Conservation (phyloP, 129 eudicot species). For the Pittosporum tobira region DNA sequence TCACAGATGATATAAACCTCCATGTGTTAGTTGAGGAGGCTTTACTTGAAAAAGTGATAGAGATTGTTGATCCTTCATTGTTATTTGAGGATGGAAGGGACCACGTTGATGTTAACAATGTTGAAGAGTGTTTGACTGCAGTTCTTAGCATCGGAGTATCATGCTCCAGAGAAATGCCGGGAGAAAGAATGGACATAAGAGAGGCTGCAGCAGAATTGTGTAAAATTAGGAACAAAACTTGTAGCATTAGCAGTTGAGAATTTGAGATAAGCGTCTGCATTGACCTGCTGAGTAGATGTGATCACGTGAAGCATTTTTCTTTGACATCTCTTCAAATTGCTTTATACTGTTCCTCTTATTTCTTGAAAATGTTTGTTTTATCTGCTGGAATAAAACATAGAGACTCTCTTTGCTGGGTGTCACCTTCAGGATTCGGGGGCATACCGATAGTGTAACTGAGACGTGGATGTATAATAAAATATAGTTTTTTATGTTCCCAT, state of each 20-base stretch:
- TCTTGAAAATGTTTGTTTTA: too few relatives aligned
- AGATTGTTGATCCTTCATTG: constrained; percentile 11
- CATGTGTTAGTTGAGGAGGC: constrained; percentile 1
- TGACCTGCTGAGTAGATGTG: too few relatives aligned
- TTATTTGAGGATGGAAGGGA: neutral
- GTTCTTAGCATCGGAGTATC: neutral
- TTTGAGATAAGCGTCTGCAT: too few relatives aligned
- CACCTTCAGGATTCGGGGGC: too few relatives aligned
- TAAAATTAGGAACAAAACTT: constrained; percentile 6
- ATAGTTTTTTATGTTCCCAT: too few relatives aligned
- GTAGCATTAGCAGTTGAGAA: neutral
- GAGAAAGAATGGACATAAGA: constrained; percentile 17
- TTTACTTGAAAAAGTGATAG: constrained; percentile 3
- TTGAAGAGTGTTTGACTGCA: constrained; percentile 8
- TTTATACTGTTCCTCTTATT: too few relatives aligned
- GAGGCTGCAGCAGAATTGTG: neutral
- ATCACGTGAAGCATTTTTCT: too few relatives aligned
- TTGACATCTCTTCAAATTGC: too few relatives aligned
- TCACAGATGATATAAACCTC: constrained; percentile 8
- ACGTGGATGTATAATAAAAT: too few relatives aligned
- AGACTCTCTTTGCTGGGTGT: too few relatives aligned
- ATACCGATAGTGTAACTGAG: too few relatives aligned
- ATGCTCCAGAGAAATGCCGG: constrained; percentile 12
- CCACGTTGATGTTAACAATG: neutral
- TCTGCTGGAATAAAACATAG: too few relatives aligned